These are phyloP conservation scores for Boletus vinaceobasis DNA, from an alignment of 768 basidiomycete species.

Conservation along the genomic window DNA sequence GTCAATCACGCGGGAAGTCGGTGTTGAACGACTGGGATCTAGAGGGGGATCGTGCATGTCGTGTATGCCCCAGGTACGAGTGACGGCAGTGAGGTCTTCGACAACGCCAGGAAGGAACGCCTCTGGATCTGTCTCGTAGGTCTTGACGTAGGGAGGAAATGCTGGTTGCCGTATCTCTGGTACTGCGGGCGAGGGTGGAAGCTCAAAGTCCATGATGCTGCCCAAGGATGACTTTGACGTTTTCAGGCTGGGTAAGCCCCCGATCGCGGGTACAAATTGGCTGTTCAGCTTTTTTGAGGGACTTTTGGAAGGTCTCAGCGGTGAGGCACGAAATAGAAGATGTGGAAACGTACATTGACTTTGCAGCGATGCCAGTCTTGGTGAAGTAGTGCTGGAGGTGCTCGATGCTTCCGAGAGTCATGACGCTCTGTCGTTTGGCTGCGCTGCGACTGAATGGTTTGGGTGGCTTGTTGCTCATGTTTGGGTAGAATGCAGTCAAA, in stretches of 20 bases:
- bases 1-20: slow-evolving; percentile 39
- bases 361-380: slow-evolving; percentile 74
- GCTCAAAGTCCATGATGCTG: slow-evolving; percentile 48
- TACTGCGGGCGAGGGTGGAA: slow-evolving; percentile 67
- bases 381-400: slow-evolving; percentile 95
- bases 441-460: slow-evolving; percentile 90
- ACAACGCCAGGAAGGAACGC: slow-evolving; percentile 73
- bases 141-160: slow-evolving; percentile 57
- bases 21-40: slow-evolving; percentile 14
- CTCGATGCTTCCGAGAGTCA: slow-evolving; percentile 93
- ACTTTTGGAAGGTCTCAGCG: slow-evolving; percentile 26
- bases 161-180: slow-evolving; percentile 44
- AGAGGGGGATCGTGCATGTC: slow-evolving; percentile 2
- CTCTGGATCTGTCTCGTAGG: slow-evolving; percentile 72
- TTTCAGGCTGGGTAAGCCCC: slow-evolving; percentile 49
- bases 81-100: slow-evolving; percentile 64
- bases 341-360: slow-evolving; percentile 57
- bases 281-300: slow-evolving; percentile 49
- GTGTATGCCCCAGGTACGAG: slow-evolving; percentile 59
- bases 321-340: not conserved
- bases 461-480: slow-evolving; percentile 64
- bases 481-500: slow-evolving; percentile 76
- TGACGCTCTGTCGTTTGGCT: slow-evolving; percentile 89
- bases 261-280: slow-evolving; percentile 75
- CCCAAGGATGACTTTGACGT: slow-evolving; percentile 37